Base-by-base conservation (phyloP, 768 basidiomycete genomes). In the Amanita rubescens region DNA sequence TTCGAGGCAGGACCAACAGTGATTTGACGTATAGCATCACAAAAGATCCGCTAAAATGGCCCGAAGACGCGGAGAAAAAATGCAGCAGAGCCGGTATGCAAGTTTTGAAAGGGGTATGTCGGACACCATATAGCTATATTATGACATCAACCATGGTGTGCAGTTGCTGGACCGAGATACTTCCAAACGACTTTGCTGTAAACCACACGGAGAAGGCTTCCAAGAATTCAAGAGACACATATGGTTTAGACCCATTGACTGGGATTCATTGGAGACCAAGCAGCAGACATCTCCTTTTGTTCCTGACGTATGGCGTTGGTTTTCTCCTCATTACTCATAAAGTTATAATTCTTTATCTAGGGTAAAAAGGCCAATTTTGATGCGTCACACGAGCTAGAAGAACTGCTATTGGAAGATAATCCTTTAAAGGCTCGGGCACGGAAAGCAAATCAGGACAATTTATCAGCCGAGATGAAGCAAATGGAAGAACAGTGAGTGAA, bases 301-400 rank as follows among this genome's bases (percentile, higher is more conserved):
- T 53, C 95, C 95, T 34, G 95, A 98, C 58, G 87, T 87, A 65
- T 59, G 82, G 74, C 12, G 46, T 35, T 38, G 17, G 20, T 20
- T n/a, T 8, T 14, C 24, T 45, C 9, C 2, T 4, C 15, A 19
- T 20, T 27, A 57, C 60, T 53, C 44, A 25, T 44, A 55, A n/a
- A 27, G 53, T n/a, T 47, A 51, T 59, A 52, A 42, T 55, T 34
- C 25, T 43, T 32, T 24, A 30, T 43, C 11, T 63, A 98, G 94
- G 85, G 86, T n/a, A 98, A 97, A 74, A 96, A 96, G 70, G 93
- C 95, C 27, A 97, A 99, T 68, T 99, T 99, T 65, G 95, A 99
- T 65, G 94, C 95, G 24, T 97, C 95, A 11, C 94, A 98, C 63
- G 95, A 99, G 69, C 73, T 99, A 33, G 95, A 99, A 64, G 95